Evolutionary conservation across 2,329 filamentous ascomycete genomes (phyloP).

Genomic region (Claviceps monticola): DNA sequence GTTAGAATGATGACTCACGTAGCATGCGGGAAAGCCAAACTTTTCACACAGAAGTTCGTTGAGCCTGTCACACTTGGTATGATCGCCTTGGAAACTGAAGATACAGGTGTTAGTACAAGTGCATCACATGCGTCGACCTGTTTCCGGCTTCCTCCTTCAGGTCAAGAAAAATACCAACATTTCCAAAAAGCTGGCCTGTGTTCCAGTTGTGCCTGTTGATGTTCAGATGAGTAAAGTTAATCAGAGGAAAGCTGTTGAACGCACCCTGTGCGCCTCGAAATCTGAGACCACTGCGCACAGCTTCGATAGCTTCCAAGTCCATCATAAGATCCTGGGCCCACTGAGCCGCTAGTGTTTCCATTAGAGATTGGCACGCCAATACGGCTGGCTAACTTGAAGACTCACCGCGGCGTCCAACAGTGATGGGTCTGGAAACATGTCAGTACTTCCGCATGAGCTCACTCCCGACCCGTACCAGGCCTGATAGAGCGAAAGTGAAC

Average conservation of each 20-base stretch:
- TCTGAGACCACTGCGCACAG: slow-evolving; percentile 50
- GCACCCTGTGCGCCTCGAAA: slow-evolving; percentile 54
- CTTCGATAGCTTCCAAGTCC: slow-evolving; percentile 62
- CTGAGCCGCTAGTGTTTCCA: slow-evolving; percentile 29
- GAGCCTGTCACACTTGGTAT: slow-evolving; percentile 35
- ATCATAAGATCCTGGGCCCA: slow-evolving; percentile 54
- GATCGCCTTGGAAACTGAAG: slow-evolving; percentile 29
- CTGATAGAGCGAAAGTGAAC: background rate
- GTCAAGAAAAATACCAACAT: slow-evolving; percentile 7
- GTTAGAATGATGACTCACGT: slow-evolving; percentile 39
- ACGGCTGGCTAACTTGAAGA: background rate
- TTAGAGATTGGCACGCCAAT: slow-evolving; percentile 13
- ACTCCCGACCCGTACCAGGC: background rate
- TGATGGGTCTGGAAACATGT: slow-evolving; percentile 7
- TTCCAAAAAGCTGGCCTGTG: slow-evolving; percentile 57
- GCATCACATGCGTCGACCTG: background rate
- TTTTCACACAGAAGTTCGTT: slow-evolving; percentile 43
- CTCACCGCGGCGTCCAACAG: slow-evolving; percentile 9
- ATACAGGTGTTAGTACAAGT: background rate
- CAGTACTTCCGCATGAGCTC: background rate
- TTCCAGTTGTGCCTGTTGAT: slow-evolving; percentile 54
- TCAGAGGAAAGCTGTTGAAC: background rate
- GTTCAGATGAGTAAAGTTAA: slow-evolving; percentile 29
- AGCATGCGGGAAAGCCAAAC: slow-evolving; percentile 35
- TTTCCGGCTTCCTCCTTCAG: background rate